These are phyloP conservation scores for Fistulifera pelliculosa DNA, from an alignment of 108 stramenopile genomes.

Conservation along the genomic window DNA sequence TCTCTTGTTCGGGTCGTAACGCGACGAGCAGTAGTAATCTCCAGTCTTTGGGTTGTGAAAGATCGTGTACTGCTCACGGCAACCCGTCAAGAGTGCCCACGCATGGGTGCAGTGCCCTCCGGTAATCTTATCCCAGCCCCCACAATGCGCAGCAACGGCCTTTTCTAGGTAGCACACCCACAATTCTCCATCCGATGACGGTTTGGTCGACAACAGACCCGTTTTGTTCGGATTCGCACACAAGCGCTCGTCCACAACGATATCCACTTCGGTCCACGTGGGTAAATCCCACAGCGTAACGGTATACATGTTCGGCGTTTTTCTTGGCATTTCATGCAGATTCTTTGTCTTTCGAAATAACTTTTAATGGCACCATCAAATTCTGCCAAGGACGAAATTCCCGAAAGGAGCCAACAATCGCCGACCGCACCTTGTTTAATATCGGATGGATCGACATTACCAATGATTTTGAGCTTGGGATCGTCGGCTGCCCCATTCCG, in stretches of 20 bases:
- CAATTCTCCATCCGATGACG: constrained; percentile 32
- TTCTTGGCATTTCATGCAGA: constrained; percentile 19
- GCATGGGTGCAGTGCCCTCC: constrained; percentile 33
- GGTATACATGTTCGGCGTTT: constrained; percentile 24
- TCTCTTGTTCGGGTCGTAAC: constrained; percentile 23
- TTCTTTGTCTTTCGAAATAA: constrained; percentile 31
- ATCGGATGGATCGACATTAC: constrained; percentile 33
- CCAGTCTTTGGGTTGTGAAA: constrained; percentile 17
- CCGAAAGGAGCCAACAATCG: constrained; percentile 37
- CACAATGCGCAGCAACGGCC: constrained; percentile 31
- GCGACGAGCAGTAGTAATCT: constrained; percentile 16
- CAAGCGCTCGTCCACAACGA: constrained; percentile 32
- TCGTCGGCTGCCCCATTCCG: constrained; percentile 34
- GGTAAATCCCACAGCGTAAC: constrained; percentile 25
- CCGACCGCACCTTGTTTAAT: constrained; percentile 32
- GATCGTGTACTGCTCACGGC: constrained; percentile 34
- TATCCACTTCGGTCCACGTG: constrained; percentile 30
- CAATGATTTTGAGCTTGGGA: constrained; percentile 25
- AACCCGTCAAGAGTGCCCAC: constrained; percentile 38
- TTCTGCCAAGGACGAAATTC: constrained; percentile 30
- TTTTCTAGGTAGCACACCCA: constrained; percentile 37
- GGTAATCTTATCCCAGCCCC: constrained; percentile 12
- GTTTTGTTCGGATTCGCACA: constrained; percentile 15
- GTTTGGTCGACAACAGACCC: constrained; percentile 24
- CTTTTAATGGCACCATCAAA: constrained; percentile 39